Evolutionary conservation across 768 basidiomycete species (phyloP).

Genomic region (Suillus fuscotomentosus): DNA sequence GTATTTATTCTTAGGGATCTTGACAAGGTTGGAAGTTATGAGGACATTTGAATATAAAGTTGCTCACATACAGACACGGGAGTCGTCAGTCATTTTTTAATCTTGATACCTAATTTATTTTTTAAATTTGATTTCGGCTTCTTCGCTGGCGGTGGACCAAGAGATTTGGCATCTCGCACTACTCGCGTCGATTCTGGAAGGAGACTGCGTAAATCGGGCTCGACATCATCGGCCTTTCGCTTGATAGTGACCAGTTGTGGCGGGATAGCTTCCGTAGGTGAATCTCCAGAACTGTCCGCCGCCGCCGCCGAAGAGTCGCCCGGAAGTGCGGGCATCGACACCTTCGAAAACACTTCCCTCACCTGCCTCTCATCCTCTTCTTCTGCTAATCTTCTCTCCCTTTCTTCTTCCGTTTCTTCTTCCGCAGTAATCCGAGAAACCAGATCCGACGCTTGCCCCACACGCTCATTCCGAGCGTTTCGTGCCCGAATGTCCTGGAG

Average conservation of each 20-base stretch:
- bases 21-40: conserved; percentile 43
- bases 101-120: conserved; percentile 71
- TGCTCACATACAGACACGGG: too few species aligned
- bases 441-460: conserved; percentile 74
- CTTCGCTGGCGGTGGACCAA: conserved; percentile 43
- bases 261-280: conserved; percentile 17
- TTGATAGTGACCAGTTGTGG: conserved; percentile 66
- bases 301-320: conserved; percentile 23
- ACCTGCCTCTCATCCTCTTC: conserved; percentile 93
- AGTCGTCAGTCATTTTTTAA: too few species aligned
- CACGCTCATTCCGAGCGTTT: conserved; percentile 85
- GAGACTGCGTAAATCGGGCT: conserved; percentile 68
- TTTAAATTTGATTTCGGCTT: conserved; percentile 65
- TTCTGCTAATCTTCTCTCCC: conserved; percentile 65
- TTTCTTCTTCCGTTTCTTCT: conserved; percentile 75
- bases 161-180: conserved; percentile 52
- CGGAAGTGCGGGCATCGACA: conserved; percentile 39
- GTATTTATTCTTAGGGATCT: conserved; percentile 90
- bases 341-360: conserved; percentile 82
- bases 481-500: conserved; percentile 88
- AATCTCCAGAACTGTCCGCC: conserved; percentile 18
- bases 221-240: conserved; percentile 78
- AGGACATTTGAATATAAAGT: conserved; percentile 35
- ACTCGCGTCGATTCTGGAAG: conserved; percentile 64
- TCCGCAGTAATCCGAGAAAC: conserved; percentile 58